Conservation (phyloP, 306 rosid genomes). For the Arachis stenosperma region DNA sequence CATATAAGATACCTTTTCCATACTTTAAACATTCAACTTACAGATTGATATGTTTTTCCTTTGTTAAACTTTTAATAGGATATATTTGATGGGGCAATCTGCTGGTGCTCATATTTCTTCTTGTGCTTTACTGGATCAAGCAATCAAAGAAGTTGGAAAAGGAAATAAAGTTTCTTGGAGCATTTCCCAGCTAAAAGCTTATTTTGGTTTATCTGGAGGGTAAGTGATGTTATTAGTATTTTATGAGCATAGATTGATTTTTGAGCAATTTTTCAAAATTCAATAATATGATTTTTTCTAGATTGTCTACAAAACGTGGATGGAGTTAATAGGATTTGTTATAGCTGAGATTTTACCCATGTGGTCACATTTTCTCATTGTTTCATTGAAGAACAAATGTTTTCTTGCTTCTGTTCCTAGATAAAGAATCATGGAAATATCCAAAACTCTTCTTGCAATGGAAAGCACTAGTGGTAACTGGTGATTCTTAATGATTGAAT, state of each 20-base stretch:
- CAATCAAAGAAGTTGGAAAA: constrained; percentile 60
- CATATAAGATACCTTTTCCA: constrained; percentile 22
- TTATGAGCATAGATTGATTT: constrained; percentile 14
- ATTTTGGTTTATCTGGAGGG: constrained; percentile 99
- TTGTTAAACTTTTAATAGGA: constrained; percentile 51
- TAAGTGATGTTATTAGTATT: constrained; percentile 42
- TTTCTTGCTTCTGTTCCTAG: neutral
- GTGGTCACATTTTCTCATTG: neutral
- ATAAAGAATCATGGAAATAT: constrained; percentile 10
- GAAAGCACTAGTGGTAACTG: neutral
- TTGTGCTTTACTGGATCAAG: constrained; percentile 84
- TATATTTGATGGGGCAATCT: constrained; percentile 98
- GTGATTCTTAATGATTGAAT: too few relatives aligned
- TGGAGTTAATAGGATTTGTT: neutral
- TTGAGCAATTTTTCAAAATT: constrained; percentile 26
- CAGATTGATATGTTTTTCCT: constrained; percentile 29
- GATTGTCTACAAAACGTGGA: constrained; percentile 15
- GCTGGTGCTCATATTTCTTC: constrained; percentile 96
- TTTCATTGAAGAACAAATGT: neutral
- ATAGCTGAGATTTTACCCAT: too few relatives aligned
- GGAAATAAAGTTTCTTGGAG: constrained; percentile 64
- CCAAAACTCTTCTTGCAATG: neutral
- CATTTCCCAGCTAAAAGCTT: constrained; percentile 71
- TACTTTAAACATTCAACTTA: constrained; percentile 32
- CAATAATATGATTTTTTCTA: constrained; percentile 15